Percentiles rank a stretch among this genome's conserved stretches.
phyloP scores from a whole-genome alignment of 2,329 filamentous ascomycete genomes.

The Phyllachora maydis region DNA sequence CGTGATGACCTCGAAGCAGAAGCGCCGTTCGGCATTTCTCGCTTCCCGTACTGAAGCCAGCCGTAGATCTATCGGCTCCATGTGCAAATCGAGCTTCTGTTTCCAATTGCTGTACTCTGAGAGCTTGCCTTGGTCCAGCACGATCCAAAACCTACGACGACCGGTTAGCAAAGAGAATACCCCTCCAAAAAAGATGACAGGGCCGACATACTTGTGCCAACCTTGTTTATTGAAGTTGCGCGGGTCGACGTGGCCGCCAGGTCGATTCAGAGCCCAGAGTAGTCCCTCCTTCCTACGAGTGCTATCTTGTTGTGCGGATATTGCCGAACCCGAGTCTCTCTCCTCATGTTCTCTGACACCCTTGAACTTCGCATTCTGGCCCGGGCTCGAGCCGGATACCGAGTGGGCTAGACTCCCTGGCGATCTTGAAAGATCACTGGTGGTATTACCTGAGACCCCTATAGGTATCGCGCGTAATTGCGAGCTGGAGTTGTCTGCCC shows the following conservation, averaged over 20 bases:
- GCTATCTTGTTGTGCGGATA: constrained; percentile 32
- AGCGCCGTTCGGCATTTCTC: constrained; percentile 79
- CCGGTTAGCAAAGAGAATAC: constrained; percentile 4
- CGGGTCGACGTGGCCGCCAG: constrained; percentile 86
- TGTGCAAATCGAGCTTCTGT: constrained; percentile 85
- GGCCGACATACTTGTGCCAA: constrained; percentile 79
- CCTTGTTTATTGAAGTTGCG: constrained; percentile 91
- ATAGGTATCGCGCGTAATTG: constrained; percentile 31
- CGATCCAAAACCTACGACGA: constrained; percentile 73
- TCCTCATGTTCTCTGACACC: constrained; percentile 87
- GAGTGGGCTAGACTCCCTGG: constrained; percentile 28
- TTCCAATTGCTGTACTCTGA: constrained; percentile 99
- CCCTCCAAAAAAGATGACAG: background rate
- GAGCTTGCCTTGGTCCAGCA: constrained; percentile 86
- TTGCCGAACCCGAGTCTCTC: constrained; percentile 36
- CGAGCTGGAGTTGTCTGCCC: constrained; percentile 55
- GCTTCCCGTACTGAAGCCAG: constrained; percentile 96
- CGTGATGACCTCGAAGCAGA: constrained; percentile 97
- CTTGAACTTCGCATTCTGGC: constrained; percentile 49
- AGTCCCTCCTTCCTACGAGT: constrained; percentile 81
- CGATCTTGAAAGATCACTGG: constrained; percentile 29
- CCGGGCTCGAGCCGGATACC: constrained; percentile 24
- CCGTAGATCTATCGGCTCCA: constrained; percentile 91
- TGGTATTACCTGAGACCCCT: constrained; percentile 11
- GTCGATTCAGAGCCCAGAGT: constrained; percentile 82